phyloP scores from a whole-genome alignment of 2,329 filamentous ascomycete genomes.

The Triangularia setosa region DNA sequence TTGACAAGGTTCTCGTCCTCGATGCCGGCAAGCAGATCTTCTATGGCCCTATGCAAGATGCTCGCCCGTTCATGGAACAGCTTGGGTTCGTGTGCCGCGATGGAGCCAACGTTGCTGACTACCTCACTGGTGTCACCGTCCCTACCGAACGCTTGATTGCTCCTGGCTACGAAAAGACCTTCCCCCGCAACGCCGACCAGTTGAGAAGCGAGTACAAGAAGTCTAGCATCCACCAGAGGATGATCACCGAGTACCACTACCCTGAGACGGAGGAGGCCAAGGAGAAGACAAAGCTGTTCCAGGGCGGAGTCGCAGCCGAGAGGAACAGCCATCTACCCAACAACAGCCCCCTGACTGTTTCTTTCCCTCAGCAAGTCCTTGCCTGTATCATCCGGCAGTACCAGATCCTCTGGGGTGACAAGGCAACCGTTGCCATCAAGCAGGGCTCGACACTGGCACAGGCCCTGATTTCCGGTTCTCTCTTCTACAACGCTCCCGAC shows the following conservation, averaged over 20 bases:
- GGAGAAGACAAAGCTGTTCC: constrained; percentile 50
- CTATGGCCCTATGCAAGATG: constrained; percentile 57
- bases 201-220: constrained; percentile 50
- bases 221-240: constrained; percentile 45
- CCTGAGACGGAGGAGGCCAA: constrained; percentile 47
- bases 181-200: constrained; percentile 42
- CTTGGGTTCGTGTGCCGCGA: constrained; percentile 60
- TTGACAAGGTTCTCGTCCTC: constrained; percentile 67
- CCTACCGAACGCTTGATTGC: constrained; percentile 64
- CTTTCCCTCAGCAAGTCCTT: constrained; percentile 65
- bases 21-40: constrained; percentile 64
- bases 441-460: constrained; percentile 73
- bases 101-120: constrained; percentile 63
- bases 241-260: constrained; percentile 56
- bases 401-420: constrained; percentile 75
- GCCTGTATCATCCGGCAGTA: constrained; percentile 69
- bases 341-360: constrained; percentile 52
- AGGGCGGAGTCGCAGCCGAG: constrained; percentile 47
- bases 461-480: constrained; percentile 67
- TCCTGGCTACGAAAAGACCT: constrained; percentile 35
- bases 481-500: constrained; percentile 66
- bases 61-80: constrained; percentile 60
- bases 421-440: constrained; percentile 70
- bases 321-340: constrained; percentile 52
- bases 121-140: constrained; percentile 61